Evolutionary conservation across 2,329 filamentous ascomycete genomes (phyloP), one percentile per base, ranked within the genome.

Genomic region (Rasamsonia emersonii): DNA sequence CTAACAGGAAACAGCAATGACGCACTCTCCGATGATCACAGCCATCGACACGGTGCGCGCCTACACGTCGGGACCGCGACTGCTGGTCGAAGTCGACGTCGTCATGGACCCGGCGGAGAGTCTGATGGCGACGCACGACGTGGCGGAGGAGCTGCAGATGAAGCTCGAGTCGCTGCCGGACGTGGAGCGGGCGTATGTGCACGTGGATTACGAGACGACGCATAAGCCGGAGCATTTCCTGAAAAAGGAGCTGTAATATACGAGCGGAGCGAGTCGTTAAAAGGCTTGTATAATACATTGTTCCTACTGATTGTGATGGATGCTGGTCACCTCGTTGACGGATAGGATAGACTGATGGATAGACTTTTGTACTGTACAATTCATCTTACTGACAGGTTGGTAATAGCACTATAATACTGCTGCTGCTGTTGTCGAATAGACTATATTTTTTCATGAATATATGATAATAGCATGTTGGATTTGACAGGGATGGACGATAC

Each of bases 191-290:
- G 86, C 86, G 0, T 96, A 95, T 54, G 91, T 96, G 13, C 91
- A 98, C 57, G 88, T 95, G 11, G 91, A 98, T 58, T 96, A 93
- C 49, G 91, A 96, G 65, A 95, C 88, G 3, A 86, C 82, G 11
- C 91, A 96, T 59, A 88, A 91, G 58, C 89, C 89, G 0, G 88
- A 95, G 65, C 88, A 80, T 54, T 78, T 73, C 41, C 56, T 75
- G 54, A 79, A 79, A 56, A 79, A 79, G 60, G 75, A 79, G 45
- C 49, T 79, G 23, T 38, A 35, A 20, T n/a, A n/a, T n/a, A n/a
- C n/a, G n/a, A n/a, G n/a, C n/a, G n/a, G n/a, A n/a, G n/a, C n/a
- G n/a, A n/a, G n/a, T n/a, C n/a, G n/a, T n/a, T n/a, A n/a, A n/a
- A n/a, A n/a, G n/a, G n/a, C n/a, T n/a, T n/a, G n/a, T n/a, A n/a